A percentile compares a stretch with the other conserved stretches of the same genome.
Conservation (phyloP, 805 yeast species). For the Wickerhamomyces rabaulensis region DNA sequence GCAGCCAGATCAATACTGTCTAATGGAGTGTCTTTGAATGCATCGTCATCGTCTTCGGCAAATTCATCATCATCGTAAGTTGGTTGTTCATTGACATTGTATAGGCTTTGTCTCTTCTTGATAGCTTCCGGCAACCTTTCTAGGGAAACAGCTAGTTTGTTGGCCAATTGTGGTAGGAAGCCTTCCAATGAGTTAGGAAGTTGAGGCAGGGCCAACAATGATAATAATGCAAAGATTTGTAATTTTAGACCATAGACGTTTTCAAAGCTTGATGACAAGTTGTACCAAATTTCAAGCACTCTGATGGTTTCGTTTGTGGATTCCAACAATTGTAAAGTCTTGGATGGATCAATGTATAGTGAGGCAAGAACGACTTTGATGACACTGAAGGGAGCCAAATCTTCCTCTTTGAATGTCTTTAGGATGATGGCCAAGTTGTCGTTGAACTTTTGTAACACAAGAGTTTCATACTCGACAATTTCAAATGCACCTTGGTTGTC, state of each 20-base stretch:
- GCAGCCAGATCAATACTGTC: conserved; percentile 69
- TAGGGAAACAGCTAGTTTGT: conserved; percentile 45
- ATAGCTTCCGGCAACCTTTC: conserved; percentile 70
- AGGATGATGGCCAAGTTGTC: conserved; percentile 13
- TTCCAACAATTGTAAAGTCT: conserved; percentile 48
- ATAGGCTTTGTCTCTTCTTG: conserved; percentile 53
- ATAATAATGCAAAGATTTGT: conserved; percentile 59
- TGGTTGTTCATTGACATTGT: conserved; percentile 37
- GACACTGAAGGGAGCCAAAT: conserved; percentile 37
- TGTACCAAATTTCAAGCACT: conserved; percentile 64
- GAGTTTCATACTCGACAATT: conserved; percentile 21
- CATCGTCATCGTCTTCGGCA: conserved; percentile 58
- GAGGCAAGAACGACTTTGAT: conserved; percentile 60
- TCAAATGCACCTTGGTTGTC: conserved; percentile 33
- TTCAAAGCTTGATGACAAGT: conserved; percentile 40
- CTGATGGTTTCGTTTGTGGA: conserved; percentile 38
- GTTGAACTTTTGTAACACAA: conserved; percentile 12
- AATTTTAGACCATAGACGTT: conserved; percentile 79
- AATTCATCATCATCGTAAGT: conserved; percentile 8
- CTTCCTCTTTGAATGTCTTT: conserved; percentile 17
- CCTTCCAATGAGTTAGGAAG: conserved; percentile 32
- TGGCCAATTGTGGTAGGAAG: conserved; percentile 44
- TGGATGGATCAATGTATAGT: conserved; percentile 54
- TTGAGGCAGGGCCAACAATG: conserved; percentile 38
- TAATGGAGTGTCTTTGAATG: conserved; percentile 72